Percentiles rank a stretch among this genome's conserved stretches.
Evolutionary conservation across 2,329 filamentous ascomycete species (phyloP).

Genomic region (Emmonsiellopsis sp.): DNA sequence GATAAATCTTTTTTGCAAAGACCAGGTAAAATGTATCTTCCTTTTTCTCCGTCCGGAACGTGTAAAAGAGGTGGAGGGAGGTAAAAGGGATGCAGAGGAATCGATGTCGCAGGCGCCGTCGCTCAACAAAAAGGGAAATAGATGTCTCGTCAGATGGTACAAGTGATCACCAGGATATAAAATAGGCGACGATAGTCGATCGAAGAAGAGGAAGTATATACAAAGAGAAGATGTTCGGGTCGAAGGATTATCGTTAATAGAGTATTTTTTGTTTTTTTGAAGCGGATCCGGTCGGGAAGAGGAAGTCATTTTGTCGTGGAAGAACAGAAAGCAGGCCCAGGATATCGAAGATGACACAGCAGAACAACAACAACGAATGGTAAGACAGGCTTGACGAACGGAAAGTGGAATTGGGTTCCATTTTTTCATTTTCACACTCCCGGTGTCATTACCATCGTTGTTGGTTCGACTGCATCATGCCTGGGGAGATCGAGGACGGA

Average conservation of each 20-base stretch:
- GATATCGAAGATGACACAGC: not conserved
- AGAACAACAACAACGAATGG: not conserved
- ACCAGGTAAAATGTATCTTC: slow-evolving; percentile 1
- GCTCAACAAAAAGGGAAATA: not conserved
- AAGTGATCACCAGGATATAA: slow-evolving; percentile 3
- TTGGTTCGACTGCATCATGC: slow-evolving; percentile 48
- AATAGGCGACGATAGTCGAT: not conserved
- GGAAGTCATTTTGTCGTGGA: not conserved
- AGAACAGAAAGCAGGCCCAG: not conserved
- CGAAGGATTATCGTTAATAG: not conserved
- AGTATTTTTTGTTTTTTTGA: not conserved
- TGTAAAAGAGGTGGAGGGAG: not conserved
- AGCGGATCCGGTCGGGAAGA: not conserved
- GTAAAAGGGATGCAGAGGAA: not conserved
- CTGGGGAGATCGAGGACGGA: slow-evolving; percentile 61
- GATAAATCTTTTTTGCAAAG: slow-evolving; percentile 6
- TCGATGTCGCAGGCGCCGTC: not conserved
- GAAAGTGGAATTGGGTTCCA: not conserved
- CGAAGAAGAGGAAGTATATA: slow-evolving; percentile 1
- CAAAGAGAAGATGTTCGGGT: not conserved
- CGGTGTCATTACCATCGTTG: slow-evolving; percentile 32
- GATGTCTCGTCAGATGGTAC: slow-evolving; percentile 4
- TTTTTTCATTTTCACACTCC: slow-evolving; percentile 7
- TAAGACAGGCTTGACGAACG: not conserved
- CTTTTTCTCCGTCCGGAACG: not conserved